These are phyloP conservation scores for Psilocybe subaeruginosa DNA, from an alignment of 768 basidiomycete genomes.

Conservation along the genomic window DNA sequence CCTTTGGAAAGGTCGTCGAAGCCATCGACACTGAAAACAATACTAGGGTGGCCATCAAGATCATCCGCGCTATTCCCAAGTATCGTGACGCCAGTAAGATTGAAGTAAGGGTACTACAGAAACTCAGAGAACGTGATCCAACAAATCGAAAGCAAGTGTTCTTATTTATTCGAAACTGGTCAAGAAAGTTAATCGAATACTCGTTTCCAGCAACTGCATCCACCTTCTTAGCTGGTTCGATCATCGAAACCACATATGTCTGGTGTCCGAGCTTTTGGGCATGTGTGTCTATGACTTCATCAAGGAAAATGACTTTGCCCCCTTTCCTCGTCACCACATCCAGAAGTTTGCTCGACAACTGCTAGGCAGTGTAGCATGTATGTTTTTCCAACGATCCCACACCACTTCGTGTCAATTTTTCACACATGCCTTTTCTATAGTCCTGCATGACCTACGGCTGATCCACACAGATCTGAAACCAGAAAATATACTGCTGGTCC, in stretches of 20 bases:
- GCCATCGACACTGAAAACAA: constrained; percentile 80
- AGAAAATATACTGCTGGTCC: constrained; percentile 95
- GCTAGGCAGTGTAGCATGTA: constrained; percentile 92
- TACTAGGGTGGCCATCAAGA: constrained; percentile 92
- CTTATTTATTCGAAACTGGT: constrained; percentile 14
- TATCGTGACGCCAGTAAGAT: constrained; percentile 99
- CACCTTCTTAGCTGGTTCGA: constrained; percentile 95
- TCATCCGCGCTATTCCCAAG: constrained; percentile 97
- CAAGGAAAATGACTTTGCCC: constrained; percentile 96
- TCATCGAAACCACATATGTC: constrained; percentile 95
- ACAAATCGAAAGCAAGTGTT: constrained; percentile 80
- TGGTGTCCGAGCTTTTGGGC: constrained; percentile 93
- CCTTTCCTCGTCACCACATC: constrained; percentile 96
- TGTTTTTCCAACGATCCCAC: constrained; percentile 30
- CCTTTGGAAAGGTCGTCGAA: constrained; percentile 98
- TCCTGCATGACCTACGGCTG: constrained; percentile 87
- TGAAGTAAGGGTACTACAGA: constrained; percentile 92
- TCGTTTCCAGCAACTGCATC: constrained; percentile 85
- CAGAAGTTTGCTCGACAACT: constrained; percentile 94
- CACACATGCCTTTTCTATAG: constrained; percentile 42
- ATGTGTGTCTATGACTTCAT: constrained; percentile 99
- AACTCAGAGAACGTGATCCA: constrained; percentile 88
- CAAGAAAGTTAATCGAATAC: constrained; percentile 22
- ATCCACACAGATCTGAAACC: constrained; percentile 99
- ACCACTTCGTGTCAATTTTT: constrained; percentile 10